Conservation (phyloP, 2,329 filamentous ascomycete species). For the Xylaria sp. region DNA sequence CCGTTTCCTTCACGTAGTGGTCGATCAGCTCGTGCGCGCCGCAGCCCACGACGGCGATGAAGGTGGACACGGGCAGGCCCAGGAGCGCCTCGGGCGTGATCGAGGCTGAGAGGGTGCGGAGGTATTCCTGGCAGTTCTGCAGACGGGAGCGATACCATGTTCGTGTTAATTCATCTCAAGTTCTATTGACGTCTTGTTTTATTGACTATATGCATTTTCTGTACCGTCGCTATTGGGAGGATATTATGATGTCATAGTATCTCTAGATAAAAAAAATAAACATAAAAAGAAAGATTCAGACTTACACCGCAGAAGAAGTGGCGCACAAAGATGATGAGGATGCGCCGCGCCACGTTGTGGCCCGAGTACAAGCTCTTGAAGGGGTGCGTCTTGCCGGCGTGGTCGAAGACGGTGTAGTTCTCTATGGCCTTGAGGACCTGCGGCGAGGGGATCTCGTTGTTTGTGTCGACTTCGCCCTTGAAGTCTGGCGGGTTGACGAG, state of each 20-base stretch:
- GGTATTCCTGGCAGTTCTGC: constrained; percentile 81
- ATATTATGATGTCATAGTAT: neutral
- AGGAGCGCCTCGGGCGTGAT: constrained; percentile 65
- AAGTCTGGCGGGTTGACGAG: constrained; percentile 58
- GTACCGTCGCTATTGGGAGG: too few relatives aligned
- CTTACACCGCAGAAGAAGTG: constrained; percentile 85
- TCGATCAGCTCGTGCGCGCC: constrained; percentile 75
- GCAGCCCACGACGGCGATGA: constrained; percentile 77
- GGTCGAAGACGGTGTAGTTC: constrained; percentile 69
- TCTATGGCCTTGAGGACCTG: constrained; percentile 64
- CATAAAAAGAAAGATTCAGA: constrained; percentile 42
- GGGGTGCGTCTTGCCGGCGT: constrained; percentile 66
- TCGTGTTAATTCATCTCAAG: constrained; percentile 29
- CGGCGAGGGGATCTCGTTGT: constrained; percentile 64
- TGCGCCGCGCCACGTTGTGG: constrained; percentile 63
- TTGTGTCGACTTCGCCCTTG: constrained; percentile 65
- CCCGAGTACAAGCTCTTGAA: constrained; percentile 74
- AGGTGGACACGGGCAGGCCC: constrained; percentile 65
- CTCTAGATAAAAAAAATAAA: neutral
- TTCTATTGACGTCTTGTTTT: too few relatives aligned
- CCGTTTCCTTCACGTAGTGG: constrained; percentile 70
- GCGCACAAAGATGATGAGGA: constrained; percentile 78
- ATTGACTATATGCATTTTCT: neutral
- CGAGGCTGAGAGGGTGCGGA: constrained; percentile 69
- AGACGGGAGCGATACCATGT: neutral